These are phyloP conservation scores for Cadophora malorum DNA, from an alignment of 2,329 filamentous ascomycete genomes.

Conservation along the genomic window DNA sequence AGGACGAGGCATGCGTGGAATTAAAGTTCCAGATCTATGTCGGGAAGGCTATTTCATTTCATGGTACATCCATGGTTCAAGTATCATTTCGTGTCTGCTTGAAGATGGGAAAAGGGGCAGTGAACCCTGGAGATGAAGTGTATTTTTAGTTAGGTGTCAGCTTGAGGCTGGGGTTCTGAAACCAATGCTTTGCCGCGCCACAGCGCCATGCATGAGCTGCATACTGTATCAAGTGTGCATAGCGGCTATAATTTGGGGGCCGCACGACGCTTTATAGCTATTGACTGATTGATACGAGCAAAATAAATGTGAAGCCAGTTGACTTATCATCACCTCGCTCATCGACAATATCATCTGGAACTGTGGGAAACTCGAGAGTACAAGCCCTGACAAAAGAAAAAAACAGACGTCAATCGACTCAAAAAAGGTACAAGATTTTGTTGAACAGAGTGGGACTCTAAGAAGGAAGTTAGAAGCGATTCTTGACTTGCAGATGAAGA, in stretches of 20 bases:
- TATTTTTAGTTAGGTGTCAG: constrained; percentile 6
- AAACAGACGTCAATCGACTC: background rate
- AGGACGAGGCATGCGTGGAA: background rate
- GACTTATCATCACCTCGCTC: too few species aligned
- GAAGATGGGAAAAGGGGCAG: background rate
- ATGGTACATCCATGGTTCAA: background rate
- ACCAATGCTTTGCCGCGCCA: constrained; percentile 1
- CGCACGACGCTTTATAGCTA: background rate
- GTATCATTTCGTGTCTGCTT: background rate
- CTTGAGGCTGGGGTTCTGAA: constrained; percentile 8
- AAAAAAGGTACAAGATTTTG: background rate
- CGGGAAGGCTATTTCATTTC: background rate
- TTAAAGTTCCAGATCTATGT: background rate
- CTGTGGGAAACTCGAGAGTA: too few species aligned
- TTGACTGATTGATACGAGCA: background rate
- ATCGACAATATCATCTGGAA: too few species aligned
- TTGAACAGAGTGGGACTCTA: constrained; percentile 14
- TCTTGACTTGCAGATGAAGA: background rate
- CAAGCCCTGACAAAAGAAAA: background rate
- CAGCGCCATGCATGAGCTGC: constrained; percentile 8
- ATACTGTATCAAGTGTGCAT: background rate
- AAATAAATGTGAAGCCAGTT: background rate
- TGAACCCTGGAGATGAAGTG: background rate
- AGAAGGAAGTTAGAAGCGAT: background rate
- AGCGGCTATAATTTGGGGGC: constrained; percentile 6